Conservation (phyloP, 2,329 filamentous ascomycete species). For the Capronia epimyces region DNA sequence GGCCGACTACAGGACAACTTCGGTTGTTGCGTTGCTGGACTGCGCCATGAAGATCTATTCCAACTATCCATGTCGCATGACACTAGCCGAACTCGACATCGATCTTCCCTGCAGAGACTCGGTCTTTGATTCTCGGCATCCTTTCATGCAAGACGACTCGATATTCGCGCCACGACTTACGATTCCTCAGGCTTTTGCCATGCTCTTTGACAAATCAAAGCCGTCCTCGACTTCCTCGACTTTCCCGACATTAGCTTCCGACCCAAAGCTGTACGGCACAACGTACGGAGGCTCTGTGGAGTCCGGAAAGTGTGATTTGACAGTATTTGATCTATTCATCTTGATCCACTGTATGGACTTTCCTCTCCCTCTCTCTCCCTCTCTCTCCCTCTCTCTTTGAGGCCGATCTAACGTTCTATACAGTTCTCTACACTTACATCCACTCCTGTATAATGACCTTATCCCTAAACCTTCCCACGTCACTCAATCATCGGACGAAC, state of each 20-base stretch:
- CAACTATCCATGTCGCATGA: constrained; percentile 42
- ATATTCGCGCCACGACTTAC: constrained; percentile 36
- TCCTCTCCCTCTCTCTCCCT: not conserved
- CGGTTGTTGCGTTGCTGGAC: constrained; percentile 40
- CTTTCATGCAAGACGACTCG: constrained; percentile 40
- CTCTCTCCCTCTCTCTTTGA: not conserved
- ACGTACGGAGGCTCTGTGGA: constrained; percentile 14
- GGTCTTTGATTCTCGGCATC: constrained; percentile 39
- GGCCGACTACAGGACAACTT: constrained; percentile 34
- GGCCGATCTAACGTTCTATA: too few species aligned
- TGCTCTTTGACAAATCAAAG: constrained; percentile 34
- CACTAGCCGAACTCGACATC: constrained; percentile 39
- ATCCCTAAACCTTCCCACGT: constrained; percentile 29
- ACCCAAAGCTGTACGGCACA: not conserved
- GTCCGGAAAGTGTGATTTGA: constrained; percentile 27
- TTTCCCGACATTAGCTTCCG: not conserved
- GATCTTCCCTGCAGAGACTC: constrained; percentile 42
- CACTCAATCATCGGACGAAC: constrained; percentile 25
- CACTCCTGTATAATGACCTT: constrained; percentile 38
- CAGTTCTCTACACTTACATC: constrained; percentile 40
- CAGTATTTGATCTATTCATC: constrained; percentile 40
- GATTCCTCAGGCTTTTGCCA: constrained; percentile 37
- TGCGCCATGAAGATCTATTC: constrained; percentile 44
- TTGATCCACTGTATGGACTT: constrained; percentile 38
- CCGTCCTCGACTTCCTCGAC: not conserved